Evolutionary conservation across 2,329 filamentous ascomycete species (phyloP).

Genomic region (Meredithiella fracta): DNA sequence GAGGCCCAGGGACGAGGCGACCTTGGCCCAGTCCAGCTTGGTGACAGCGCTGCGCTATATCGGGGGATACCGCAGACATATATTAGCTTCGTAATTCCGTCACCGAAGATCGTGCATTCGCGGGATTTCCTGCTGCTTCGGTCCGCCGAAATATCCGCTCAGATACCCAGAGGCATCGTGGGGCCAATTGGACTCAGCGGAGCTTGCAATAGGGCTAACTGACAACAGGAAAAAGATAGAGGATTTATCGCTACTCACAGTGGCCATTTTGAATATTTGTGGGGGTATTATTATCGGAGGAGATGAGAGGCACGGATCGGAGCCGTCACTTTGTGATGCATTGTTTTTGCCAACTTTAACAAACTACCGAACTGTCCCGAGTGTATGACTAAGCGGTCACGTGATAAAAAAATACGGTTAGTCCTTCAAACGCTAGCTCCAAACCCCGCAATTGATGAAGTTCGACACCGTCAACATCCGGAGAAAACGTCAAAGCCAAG

Average conservation of each 20-base stretch:
- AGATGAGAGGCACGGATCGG: slow-evolving; percentile 23
- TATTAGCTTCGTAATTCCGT: not conserved
- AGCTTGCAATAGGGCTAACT: not conserved
- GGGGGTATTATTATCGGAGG: slow-evolving; percentile 31
- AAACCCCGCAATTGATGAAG: not conserved
- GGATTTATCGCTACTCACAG: slow-evolving; percentile 37
- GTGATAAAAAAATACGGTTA: not conserved
- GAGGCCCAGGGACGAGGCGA: slow-evolving; percentile 86
- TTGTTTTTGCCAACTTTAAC: slow-evolving; percentile 14
- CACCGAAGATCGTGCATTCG: not conserved
- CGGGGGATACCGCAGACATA: slow-evolving; percentile 6
- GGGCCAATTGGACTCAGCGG: no score
- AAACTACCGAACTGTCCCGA: slow-evolving; percentile 13
- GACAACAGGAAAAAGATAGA: not conserved
- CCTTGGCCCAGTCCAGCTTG: slow-evolving; percentile 98
- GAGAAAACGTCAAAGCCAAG: no score
- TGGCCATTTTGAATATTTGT: slow-evolving; percentile 46
- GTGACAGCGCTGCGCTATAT: slow-evolving; percentile 86
- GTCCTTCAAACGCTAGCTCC: not conserved
- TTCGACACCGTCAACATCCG: no score
- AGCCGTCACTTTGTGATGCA: slow-evolving; percentile 9
- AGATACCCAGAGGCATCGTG: not conserved
- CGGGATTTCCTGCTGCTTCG: not conserved
- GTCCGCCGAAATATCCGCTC: not conserved
- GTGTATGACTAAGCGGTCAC: slow-evolving; percentile 14